Percentiles rank a stretch among this genome's conserved stretches.
Evolutionary conservation across 73 alveolate species (phyloP).

Genomic region (Paramecium primaurelia): DNA sequence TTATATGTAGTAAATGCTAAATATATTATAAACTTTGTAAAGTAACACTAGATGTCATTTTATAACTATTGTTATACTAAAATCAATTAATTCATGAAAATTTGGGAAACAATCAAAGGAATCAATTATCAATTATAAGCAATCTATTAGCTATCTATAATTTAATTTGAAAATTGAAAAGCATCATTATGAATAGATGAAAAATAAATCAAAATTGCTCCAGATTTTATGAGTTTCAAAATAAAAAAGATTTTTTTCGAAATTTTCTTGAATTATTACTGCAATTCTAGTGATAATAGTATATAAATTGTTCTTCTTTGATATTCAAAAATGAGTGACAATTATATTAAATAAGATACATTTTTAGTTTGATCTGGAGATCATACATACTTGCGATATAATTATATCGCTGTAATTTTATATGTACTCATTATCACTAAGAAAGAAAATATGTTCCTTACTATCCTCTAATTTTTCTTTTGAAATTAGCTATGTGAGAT

Average conservation of each 20-base stretch:
- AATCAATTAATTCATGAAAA: constrained; percentile 51
- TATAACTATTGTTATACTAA: constrained; percentile 48
- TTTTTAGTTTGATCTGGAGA: background rate
- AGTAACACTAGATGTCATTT: constrained; percentile 34
- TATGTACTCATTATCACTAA: constrained; percentile 37
- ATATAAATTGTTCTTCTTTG: constrained; percentile 2
- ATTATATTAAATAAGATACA: constrained; percentile 8
- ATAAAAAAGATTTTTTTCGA: constrained; percentile 50
- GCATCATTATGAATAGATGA: constrained; percentile 68
- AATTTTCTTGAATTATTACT: constrained; percentile 56
- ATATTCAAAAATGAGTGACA: constrained; percentile 33
- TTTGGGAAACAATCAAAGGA: constrained; percentile 58
- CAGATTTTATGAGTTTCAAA: constrained; percentile 59
- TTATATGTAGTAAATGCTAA: background rate
- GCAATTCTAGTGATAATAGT: constrained; percentile 64
- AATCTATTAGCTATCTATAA: constrained; percentile 55
- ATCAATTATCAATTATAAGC: constrained; percentile 10
- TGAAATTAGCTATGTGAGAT: background rate
- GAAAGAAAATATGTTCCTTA: background rate
- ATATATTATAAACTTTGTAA: constrained; percentile 12
- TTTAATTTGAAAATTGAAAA: constrained; percentile 1
- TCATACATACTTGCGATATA: too few species aligned
- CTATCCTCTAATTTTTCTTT: background rate
- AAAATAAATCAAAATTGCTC: constrained; percentile 65
- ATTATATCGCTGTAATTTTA: too few species aligned